Percentiles rank a stretch among this genome's conserved stretches.
Conservation (phyloP, 208 protist species). For the Crithidia sp. region DNA sequence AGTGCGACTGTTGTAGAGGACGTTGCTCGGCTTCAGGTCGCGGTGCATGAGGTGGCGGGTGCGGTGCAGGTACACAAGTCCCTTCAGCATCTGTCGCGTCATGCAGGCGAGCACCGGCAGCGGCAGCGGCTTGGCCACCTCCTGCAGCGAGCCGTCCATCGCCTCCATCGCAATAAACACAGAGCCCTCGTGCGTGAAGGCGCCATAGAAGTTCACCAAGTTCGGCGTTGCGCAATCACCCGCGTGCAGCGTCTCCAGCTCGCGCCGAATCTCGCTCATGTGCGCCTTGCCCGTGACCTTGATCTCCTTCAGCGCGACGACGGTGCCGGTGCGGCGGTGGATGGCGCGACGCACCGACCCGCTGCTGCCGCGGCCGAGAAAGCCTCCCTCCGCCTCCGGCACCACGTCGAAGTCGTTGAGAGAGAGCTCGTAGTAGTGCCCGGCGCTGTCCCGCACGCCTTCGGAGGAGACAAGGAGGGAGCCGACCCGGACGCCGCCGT, state of each 20-base stretch:
- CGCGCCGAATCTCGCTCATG: constrained; percentile 79
- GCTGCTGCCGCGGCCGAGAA: constrained; percentile 85
- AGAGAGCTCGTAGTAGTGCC: constrained; percentile 76
- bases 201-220: constrained; percentile 90
- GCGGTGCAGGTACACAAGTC: constrained; percentile 90
- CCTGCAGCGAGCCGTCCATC: constrained; percentile 89
- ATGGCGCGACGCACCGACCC: constrained; percentile 75
- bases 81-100: constrained; percentile 80
- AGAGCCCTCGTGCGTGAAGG: constrained; percentile 85
- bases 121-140: constrained; percentile 63
- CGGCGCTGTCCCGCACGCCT: constrained; percentile 58
- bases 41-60: constrained; percentile 94
- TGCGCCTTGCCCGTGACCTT: constrained; percentile 79
- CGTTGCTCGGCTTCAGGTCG: constrained; percentile 98
- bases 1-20: constrained; percentile 90
- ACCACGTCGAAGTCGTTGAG: constrained; percentile 73
- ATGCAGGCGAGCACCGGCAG: constrained; percentile 62
- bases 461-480: constrained; percentile 77
- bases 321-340: constrained; percentile 57
- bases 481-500: constrained; percentile 69
- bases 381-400: constrained; percentile 47
- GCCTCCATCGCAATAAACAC: constrained; percentile 93
- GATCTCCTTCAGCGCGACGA: constrained; percentile 88
- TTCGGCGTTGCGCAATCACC: constrained; percentile 40
- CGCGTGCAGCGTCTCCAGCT: constrained; percentile 85